phyloP scores from a whole-genome alignment of 495 filamentous ascomycete species.

The Cladorrhinum samala region DNA sequence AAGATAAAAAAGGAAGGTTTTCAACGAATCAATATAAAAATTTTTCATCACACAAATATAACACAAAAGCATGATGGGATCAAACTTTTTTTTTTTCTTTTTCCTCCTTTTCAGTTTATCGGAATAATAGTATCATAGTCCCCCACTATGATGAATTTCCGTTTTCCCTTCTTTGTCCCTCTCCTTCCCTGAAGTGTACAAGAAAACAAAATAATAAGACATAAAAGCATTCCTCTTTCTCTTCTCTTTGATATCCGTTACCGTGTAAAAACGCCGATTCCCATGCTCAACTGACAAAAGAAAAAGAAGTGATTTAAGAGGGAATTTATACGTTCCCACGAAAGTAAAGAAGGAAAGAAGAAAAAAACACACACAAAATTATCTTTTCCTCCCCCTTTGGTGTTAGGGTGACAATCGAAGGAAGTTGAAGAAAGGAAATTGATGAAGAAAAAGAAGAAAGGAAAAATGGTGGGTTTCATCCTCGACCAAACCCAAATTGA shows the following conservation, averaged over 20 bases:
- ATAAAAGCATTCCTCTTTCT: not conserved
- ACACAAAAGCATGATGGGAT: too few relatives aligned
- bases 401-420: too few relatives aligned
- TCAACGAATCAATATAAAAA: too few relatives aligned
- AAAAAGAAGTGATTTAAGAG: not conserved
- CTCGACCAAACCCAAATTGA: not conserved
- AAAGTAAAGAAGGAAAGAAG: constrained; percentile 1
- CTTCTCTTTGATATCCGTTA: not conserved
- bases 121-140: too few relatives aligned
- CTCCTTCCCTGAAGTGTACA: too few relatives aligned
- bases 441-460: not conserved
- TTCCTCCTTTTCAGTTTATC: too few relatives aligned
- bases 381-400: too few relatives aligned
- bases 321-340: not conserved
- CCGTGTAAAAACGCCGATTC: not conserved
- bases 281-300: not conserved
- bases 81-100: too few relatives aligned
- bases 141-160: not conserved
- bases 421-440: too few relatives aligned
- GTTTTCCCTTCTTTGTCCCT: not conserved
- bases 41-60: too few relatives aligned
- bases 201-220: too few relatives aligned
- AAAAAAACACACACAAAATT: too few relatives aligned
- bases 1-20: not conserved
- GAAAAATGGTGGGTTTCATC: not conserved